A percentile compares a stretch with the other conserved stretches of the same genome.
Evolutionary conservation across 2,329 filamentous ascomycete genomes (phyloP).

Genomic region (Diaporthe sp.): DNA sequence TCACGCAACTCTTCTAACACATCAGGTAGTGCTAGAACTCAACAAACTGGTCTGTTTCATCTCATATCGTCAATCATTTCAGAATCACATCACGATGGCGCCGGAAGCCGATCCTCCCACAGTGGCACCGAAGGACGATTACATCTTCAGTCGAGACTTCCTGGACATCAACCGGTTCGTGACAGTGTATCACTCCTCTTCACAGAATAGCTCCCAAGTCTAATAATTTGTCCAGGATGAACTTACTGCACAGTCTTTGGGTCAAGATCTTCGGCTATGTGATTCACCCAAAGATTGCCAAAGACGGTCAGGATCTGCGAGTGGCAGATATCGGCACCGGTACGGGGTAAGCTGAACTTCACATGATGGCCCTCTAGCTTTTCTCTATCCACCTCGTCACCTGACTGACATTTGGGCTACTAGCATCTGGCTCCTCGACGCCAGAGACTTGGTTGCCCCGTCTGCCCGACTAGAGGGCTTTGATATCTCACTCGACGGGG

Average conservation of each 20-base stretch:
- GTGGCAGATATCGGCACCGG: constrained; percentile 48
- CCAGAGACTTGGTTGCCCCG: constrained; percentile 21
- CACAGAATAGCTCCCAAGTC: too few species aligned
- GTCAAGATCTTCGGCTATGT: constrained; percentile 44
- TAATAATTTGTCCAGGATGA: constrained; percentile 38
- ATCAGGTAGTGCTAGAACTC: neutral
- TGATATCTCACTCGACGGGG: constrained; percentile 46
- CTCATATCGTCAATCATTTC: neutral
- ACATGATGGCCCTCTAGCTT: too few species aligned
- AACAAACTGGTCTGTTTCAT: neutral
- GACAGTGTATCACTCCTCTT: too few species aligned
- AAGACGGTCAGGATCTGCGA: constrained; percentile 33
- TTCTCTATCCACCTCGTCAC: too few species aligned
- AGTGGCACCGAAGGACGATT: neutral
- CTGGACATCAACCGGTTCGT: constrained; percentile 34
- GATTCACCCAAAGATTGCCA: constrained; percentile 45
- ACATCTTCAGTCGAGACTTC: constrained; percentile 31
- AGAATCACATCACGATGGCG: neutral
- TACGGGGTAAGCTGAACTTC: constrained; percentile 43
- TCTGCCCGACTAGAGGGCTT: constrained; percentile 44
- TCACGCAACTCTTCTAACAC: neutral
- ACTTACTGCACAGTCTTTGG: constrained; percentile 44
- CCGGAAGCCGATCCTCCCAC: neutral
- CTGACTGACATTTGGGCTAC: neutral
- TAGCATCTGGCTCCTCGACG: constrained; percentile 36